These are phyloP conservation scores for Setaria italica DNA, from an alignment of 202 grass and related monocot species.

Conservation along the genomic window DNA sequence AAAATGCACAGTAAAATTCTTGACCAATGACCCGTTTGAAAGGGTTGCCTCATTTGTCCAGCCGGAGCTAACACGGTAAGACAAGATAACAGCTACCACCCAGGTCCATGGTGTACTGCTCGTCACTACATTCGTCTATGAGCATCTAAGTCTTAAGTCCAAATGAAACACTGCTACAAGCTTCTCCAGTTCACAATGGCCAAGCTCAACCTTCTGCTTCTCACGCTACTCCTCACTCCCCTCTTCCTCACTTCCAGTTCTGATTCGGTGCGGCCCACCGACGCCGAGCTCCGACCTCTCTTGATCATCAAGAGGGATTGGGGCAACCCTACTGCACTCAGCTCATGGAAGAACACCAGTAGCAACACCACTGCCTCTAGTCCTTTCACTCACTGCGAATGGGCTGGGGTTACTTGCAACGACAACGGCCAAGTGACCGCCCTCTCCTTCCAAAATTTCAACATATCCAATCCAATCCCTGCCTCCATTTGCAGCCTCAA, in stretches of 20 bases:
- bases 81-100: not conserved
- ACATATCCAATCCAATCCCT: constrained; percentile 47
- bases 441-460: not conserved
- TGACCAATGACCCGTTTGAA: not conserved
- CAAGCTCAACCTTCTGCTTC: not conserved
- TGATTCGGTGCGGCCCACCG: not conserved
- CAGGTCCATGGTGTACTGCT: not conserved
- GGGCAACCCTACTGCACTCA: constrained; percentile 47
- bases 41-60: not conserved
- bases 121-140: not conserved
- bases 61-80: not conserved
- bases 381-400: constrained; percentile 26
- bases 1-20: not conserved
- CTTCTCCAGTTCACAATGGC: not conserved
- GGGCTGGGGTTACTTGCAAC: constrained; percentile 43
- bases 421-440: constrained; percentile 10
- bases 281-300: constrained; percentile 46
- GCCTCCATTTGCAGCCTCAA: constrained; percentile 49
- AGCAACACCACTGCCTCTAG: not conserved
- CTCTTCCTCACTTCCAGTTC: not conserved
- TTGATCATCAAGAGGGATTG: constrained; percentile 50
- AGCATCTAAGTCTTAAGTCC: not conserved
- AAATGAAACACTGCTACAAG: not conserved
- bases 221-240: not conserved
- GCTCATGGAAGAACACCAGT: constrained; percentile 43